Percentiles rank a stretch among this genome's conserved stretches.
Evolutionary conservation across 768 basidiomycete species (phyloP).

Genomic region (Mycena vulgaris): DNA sequence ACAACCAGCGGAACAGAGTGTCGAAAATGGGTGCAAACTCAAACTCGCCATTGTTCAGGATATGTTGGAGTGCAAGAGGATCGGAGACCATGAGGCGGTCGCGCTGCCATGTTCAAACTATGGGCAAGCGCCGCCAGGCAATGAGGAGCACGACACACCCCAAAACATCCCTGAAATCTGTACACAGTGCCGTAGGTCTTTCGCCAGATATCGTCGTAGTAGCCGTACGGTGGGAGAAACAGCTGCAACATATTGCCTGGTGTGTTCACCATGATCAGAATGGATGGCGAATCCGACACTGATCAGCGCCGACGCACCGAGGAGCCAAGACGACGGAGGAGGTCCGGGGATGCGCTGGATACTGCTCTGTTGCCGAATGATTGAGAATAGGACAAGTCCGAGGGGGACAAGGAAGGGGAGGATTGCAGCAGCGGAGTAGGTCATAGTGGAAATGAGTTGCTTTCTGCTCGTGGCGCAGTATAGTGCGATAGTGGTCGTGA

Average conservation of each 20-base stretch:
- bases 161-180: conserved; percentile 33
- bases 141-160: conserved; percentile 28
- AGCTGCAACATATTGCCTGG: conserved; percentile 35
- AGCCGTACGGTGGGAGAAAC: conserved; percentile 27
- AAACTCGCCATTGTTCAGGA: conserved; percentile 28
- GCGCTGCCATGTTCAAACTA: conserved; percentile 25
- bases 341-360: conserved; percentile 30
- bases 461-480: conserved; percentile 19
- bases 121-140: conserved; percentile 15
- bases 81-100: conserved; percentile 29
- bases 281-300: conserved; percentile 22
- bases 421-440: conserved; percentile 27
- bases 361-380: conserved; percentile 23
- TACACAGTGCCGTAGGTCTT: conserved; percentile 32
- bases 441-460: conserved; percentile 21
- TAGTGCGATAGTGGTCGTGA: conserved; percentile 24
- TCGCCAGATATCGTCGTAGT: conserved; percentile 30
- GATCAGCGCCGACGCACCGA: conserved; percentile 23
- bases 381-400: conserved; percentile 28
- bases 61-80: conserved; percentile 27
- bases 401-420: conserved; percentile 28
- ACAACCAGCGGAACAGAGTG: conserved; percentile 26
- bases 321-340: conserved; percentile 30
- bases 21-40: conserved; percentile 28
- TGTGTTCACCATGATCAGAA: conserved; percentile 24